Evolutionary conservation across 306 rosid genomes (phyloP), one percentile per base, ranked within the genome.

Genomic region (Casuarina equisetifolia): DNA sequence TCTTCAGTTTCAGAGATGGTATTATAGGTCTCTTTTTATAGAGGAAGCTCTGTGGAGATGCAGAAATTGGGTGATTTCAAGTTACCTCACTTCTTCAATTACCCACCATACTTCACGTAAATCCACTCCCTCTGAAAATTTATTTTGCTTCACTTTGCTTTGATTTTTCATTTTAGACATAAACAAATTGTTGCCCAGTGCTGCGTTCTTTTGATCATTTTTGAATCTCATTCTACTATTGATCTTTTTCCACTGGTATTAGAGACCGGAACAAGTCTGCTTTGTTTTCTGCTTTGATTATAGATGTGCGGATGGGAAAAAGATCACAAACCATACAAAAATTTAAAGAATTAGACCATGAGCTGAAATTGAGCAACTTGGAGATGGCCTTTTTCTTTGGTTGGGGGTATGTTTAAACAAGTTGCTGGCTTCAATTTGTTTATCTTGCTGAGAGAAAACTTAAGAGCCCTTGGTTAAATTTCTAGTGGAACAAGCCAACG

Each of bases 21-120:
- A 51, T 45, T 11, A 44, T 38, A 68, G 63, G 17, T 10, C 40
- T 45, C 2, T 43, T 16, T 46, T 49, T n/a, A 45, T 49, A 25
- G 73, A n/a, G 76, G 70, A 63, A 63, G 73, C 68, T 76, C 66
- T 67, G 7, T 48, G 61, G 79, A 80, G 79, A 94, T 94, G 98
- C 97, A 94, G 90, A 94, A 86, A 88, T 79, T 94, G 90, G 94
- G 96, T 64, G 94, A 89, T 58, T 91, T 91, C 90, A 91, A 94
- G 87, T 85, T 91, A 74, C 97, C 97, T 3, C 97, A 87, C 36
- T 94, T 94, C 94, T 91, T 91, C 97, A 94, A 89, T 81, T 94
- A 94, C 79, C 98, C 98, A 9, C 98, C 96, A 9, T 94, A 91
- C 76, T 94, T 94, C 91, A 90, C 98, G 97, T 91, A 93, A 69